Evolutionary conservation across 2,329 filamentous ascomycete species (phyloP), one percentile per base, ranked within the genome.

Genomic region (Ophiocordyceps camponoti-floridani): DNA sequence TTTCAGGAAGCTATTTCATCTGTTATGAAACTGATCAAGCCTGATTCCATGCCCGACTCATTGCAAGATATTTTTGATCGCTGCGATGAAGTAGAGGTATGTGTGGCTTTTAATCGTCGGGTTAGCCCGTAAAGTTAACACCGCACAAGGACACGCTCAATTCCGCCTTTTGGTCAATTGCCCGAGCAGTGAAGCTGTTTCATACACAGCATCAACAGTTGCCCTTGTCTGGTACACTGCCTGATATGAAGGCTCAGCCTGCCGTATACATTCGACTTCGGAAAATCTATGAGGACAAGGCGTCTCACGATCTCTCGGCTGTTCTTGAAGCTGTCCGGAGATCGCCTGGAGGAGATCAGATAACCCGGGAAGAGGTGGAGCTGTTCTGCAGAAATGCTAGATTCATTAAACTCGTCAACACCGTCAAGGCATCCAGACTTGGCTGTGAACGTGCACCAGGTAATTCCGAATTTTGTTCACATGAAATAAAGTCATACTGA

Each of bases 211-310:
- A 95, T 57, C 65, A 71, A 8, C 72, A 80, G 27, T 70, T 98
- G 5, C 91, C 91, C 14, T 68, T 98, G 0, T 82, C 88, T 0
- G 93, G 91, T 12, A 79, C 82, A 3, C 68, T 98, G 2, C 91
- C 93, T 2, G 91, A 98, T 60, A 98, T 98, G 91, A 98, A 98
- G 66, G 87, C 91, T 3, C 77, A 89, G 57, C 94, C 88, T 4
- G 77, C 72, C 46, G 82, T 93, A 49, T 98, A 98, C 64, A 82
- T 98, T 51, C 72, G 79, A 54, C 72, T 98, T 12, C 91, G 96
- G 59, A 89, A 84, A 53, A 77, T 96, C 47, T 98, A 96, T 74
- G 95, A 94, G 63, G 63, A 69, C 19, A 94, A 94, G 61, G 87
- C 91, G 40, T 77, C 82, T 31, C 67, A 74, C 54, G 91, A 98